phyloP scores from a whole-genome alignment of 1,284 basidiomycete genomes.

The Ustilago crameri region DNA sequence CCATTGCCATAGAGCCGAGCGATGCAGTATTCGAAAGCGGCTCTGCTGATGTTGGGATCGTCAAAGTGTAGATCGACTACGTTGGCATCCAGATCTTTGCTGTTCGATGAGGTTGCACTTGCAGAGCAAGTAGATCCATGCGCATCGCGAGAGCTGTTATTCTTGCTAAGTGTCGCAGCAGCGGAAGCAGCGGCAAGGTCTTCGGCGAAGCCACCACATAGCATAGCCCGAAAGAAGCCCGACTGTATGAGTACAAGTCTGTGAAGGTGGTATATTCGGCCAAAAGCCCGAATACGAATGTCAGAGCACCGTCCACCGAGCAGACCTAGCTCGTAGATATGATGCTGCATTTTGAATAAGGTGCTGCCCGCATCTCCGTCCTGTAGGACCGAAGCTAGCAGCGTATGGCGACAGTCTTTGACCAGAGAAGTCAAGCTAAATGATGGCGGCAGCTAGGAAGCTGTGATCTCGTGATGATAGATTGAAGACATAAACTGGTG shows the following conservation, averaged over 20 bases:
- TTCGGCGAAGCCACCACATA: conserved; percentile 58
- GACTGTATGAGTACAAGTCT: conserved; percentile 61
- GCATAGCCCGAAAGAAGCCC: conserved; percentile 61
- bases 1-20: conserved; percentile 60
- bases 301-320: conserved; percentile 53
- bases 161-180: conserved; percentile 38
- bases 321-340: conserved; percentile 50
- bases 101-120: neutral
- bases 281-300: conserved; percentile 54
- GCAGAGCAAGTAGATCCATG: conserved; percentile 2
- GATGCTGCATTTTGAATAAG: conserved; percentile 29
- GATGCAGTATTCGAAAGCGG: conserved; percentile 63
- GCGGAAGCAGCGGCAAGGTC: conserved; percentile 42
- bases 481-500: too few species aligned
- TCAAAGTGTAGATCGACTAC: conserved; percentile 53
- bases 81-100: conserved; percentile 20
- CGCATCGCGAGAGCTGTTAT: conserved; percentile 18
- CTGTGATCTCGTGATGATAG: too few species aligned
- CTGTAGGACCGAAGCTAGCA: neutral
- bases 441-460: neutral
- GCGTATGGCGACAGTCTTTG: too few species aligned
- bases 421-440: too few species aligned
- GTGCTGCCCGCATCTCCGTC: neutral
- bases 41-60: conserved; percentile 61
- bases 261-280: conserved; percentile 56